A percentile compares a stretch with the other conserved stretches of the same genome.
These are phyloP conservation scores for Didymella pomorum DNA, from an alignment of 2,329 filamentous ascomycete species.

Conservation along the genomic window DNA sequence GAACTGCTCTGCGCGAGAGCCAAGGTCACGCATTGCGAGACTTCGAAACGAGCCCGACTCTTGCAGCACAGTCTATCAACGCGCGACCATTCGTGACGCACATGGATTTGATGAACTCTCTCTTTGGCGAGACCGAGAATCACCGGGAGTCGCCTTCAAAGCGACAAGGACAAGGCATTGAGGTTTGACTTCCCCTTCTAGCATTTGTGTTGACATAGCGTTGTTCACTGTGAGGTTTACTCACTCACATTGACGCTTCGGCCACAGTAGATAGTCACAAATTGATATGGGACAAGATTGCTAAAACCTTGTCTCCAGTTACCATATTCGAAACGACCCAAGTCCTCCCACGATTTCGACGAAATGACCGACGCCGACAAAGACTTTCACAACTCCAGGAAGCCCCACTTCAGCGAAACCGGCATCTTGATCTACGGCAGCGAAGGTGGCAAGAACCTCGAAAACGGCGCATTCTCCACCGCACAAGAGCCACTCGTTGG, in stretches of 20 bases:
- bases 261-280: slow-evolving; percentile 55
- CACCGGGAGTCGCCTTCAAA: slow-evolving; percentile 59
- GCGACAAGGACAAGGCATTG: slow-evolving; percentile 71
- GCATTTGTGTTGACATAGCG: slow-evolving; percentile 49
- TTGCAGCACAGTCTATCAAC: slow-evolving; percentile 43
- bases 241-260: slow-evolving; percentile 45
- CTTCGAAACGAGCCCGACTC: slow-evolving; percentile 47
- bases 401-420: slow-evolving; percentile 79
- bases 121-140: slow-evolving; percentile 74
- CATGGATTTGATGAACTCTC: slow-evolving; percentile 95
- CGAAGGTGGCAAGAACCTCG: slow-evolving; percentile 52
- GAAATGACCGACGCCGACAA: slow-evolving; percentile 70
- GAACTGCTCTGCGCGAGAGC: slow-evolving; percentile 72
- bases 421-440: slow-evolving; percentile 74
- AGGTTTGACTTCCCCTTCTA: slow-evolving; percentile 78
- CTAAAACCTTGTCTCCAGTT: slow-evolving; percentile 68
- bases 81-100: slow-evolving; percentile 78
- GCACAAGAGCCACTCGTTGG: slow-evolving; percentile 67
- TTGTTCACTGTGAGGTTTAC: slow-evolving; percentile 43
- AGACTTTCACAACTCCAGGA: slow-evolving; percentile 75
- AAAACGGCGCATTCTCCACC: slow-evolving; percentile 62
- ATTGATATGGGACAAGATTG: slow-evolving; percentile 50
- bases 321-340: slow-evolving; percentile 82
- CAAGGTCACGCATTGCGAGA: slow-evolving; percentile 66
- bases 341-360: slow-evolving; percentile 69